phyloP scores from a whole-genome alignment of 2,329 filamentous ascomycete genomes.

The Aspergillus pseudoterreus region DNA sequence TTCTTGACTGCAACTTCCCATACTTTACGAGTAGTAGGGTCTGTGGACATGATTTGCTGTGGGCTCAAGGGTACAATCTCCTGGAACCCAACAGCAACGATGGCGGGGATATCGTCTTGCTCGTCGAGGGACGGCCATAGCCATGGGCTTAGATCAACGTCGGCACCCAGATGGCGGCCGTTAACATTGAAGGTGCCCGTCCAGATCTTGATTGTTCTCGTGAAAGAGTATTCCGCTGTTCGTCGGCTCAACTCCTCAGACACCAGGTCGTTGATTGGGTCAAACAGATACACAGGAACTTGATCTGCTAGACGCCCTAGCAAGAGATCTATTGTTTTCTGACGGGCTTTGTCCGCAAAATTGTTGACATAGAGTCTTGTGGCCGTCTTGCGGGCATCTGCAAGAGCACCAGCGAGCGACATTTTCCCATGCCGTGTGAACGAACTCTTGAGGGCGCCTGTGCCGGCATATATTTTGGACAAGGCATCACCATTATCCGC shows the following conservation, averaged over 20 bases:
- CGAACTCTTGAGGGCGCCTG: conserved; percentile 89
- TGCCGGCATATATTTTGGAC: conserved; percentile 94
- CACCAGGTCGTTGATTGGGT: conserved; percentile 92
- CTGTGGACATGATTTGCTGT: conserved; percentile 98
- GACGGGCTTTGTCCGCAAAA: conserved; percentile 86
- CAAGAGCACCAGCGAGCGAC: conserved; percentile 86
- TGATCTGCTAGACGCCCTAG: conserved; percentile 83
- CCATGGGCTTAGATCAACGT: conserved; percentile 81
- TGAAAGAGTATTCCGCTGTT: conserved; percentile 68
- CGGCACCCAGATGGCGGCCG: conserved; percentile 72
- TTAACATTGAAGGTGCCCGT: conserved; percentile 95
- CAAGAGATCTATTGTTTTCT: conserved; percentile 92
- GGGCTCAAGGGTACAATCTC: conserved; percentile 98
- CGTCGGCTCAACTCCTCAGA: conserved; percentile 67
- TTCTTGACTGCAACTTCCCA: conserved; percentile 82
- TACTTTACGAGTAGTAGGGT: conserved; percentile 75
- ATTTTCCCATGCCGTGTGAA: conserved; percentile 95
- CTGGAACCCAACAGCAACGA: conserved; percentile 89
- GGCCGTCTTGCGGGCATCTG: conserved; percentile 92
- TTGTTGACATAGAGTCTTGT: conserved; percentile 97
- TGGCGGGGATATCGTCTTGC: conserved; percentile 67
- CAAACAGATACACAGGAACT: conserved; percentile 76
- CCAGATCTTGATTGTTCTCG: conserved; percentile 71
- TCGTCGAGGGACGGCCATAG: conserved; percentile 61
- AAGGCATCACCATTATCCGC: conserved; percentile 94